These are phyloP conservation scores for Amanita exitialis DNA, from an alignment of 768 basidiomycete genomes.

Conservation along the genomic window DNA sequence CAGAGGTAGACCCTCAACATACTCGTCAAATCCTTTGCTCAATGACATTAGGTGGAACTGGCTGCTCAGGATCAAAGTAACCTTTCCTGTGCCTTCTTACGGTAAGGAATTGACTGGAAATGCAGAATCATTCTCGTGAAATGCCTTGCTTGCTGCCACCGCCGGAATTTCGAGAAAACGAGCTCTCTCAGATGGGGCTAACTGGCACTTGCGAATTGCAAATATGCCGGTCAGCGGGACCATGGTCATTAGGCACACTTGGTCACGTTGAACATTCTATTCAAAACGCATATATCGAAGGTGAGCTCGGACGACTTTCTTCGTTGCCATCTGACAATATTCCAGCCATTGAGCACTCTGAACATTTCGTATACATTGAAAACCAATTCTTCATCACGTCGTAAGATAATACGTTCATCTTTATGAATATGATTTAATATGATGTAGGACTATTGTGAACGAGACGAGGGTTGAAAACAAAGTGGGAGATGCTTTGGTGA, in stretches of 20 bases:
- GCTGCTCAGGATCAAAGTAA: slow-evolving; percentile 84
- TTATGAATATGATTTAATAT: background rate
- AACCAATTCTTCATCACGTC: slow-evolving; percentile 90
- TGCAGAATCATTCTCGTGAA: slow-evolving; percentile 76
- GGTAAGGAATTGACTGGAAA: background rate
- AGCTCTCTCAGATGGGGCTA: slow-evolving; percentile 70
- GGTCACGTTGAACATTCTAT: slow-evolving; percentile 84
- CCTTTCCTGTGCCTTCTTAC: slow-evolving; percentile 12
- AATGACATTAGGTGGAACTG: slow-evolving; percentile 74
- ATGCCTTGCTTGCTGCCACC: slow-evolving; percentile 96
- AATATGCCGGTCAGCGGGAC: slow-evolving; percentile 89
- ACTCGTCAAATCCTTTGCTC: background rate
- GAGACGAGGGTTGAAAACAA: slow-evolving; percentile 85
- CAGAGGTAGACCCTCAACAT: slow-evolving; percentile 47
- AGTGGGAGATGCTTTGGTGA: slow-evolving; percentile 90
- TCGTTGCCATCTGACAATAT: background rate
- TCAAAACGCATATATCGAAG: slow-evolving; percentile 89
- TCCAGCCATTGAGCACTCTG: slow-evolving; percentile 82
- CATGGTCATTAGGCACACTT: slow-evolving; percentile 93
- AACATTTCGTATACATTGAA: slow-evolving; percentile 98
- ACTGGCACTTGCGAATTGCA: slow-evolving; percentile 97
- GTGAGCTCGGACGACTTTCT: slow-evolving; percentile 24
- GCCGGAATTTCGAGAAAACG: slow-evolving; percentile 78
- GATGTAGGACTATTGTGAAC: slow-evolving; percentile 63
- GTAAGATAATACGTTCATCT: slow-evolving; percentile 30